Evolutionary conservation across 140 eudicot genomes (phyloP), one percentile per base, ranked within the genome.

Genomic region (Erigeron philadelphicus): DNA sequence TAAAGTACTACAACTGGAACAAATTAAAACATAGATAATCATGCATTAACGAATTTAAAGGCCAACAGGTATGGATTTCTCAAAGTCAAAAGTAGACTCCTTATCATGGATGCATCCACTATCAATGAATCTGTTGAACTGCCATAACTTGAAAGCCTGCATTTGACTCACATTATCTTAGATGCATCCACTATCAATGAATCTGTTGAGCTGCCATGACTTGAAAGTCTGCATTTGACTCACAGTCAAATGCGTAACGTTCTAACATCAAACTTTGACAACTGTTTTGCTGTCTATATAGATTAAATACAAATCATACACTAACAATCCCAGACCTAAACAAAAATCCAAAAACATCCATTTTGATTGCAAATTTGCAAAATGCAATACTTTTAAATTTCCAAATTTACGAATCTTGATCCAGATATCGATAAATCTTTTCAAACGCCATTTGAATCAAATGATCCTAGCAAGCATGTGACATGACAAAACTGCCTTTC

Each of bases 171-270:
- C 16, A 3, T 12, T 17, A 66, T 66, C 16, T 72, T 16, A 0
- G n/a, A 72, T 35, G 63, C 17, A 61, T 61, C 23, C 21, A 15
- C 42, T 48, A 61, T 52, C 68, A 47, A 35, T 47, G 61, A 72
- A 61, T 46, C 52, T 11, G 4, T 12, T 40, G 64, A 49, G 50
- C 38, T 8, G 54, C 70, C 70, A 17, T 17, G 17, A 11, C 12
- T 72, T 62, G 49, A 62, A 72, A 72, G 70, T 19, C 63, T 13
- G 8, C 58, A 42, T 8, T 64, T 61, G 25, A 21, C 25, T 21
- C 1, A 41, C n/a, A 55, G 72, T 73, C 78, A 64, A 73, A 64
- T 61, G 53, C 64, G 66, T 64, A 53, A 52, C 9, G 56, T 52
- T 65, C 23, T 52, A 64, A 73, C 57, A 73, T 65, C 66, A n/a